Evolutionary conservation across 2,329 filamentous ascomycete genomes (phyloP).

Genomic region (Alternaria novae-zelandiae): DNA sequence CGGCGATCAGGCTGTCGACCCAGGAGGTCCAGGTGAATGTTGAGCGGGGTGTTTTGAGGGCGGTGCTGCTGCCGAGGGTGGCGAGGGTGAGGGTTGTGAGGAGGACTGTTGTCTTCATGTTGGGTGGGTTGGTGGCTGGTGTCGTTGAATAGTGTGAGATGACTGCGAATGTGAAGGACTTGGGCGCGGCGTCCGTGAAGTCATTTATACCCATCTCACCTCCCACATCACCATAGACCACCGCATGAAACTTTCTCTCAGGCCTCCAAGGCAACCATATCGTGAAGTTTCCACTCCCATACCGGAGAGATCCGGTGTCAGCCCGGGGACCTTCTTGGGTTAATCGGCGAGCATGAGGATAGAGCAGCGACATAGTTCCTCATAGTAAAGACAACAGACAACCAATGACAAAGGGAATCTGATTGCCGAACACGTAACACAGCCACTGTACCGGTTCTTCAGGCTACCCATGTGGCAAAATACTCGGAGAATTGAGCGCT

Average conservation of each 20-base stretch:
- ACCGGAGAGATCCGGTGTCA: neutral
- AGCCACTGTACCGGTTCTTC: neutral
- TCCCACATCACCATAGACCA: neutral
- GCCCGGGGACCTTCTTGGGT: neutral
- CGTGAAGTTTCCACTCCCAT: neutral
- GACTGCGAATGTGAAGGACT: neutral
- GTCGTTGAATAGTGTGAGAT: neutral
- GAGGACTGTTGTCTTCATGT: neutral
- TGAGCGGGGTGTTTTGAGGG: neutral
- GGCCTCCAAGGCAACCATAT: neutral
- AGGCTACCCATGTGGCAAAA: neutral
- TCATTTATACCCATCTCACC: neutral
- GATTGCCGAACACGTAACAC: neutral
- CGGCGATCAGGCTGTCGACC: constrained; percentile 5
- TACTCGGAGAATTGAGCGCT: neutral
- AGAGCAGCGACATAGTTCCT: neutral
- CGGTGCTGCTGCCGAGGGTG: neutral
- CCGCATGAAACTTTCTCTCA: neutral
- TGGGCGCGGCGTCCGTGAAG: neutral
- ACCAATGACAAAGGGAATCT: neutral
- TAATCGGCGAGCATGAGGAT: neutral
- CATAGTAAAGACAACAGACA: neutral
- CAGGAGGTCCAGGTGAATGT: constrained; percentile 7
- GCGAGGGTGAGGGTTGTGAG: constrained; percentile 2
- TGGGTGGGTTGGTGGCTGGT: neutral